Conservation (phyloP, 2,329 filamentous ascomycete species). For the Podosphaera fusca region DNA sequence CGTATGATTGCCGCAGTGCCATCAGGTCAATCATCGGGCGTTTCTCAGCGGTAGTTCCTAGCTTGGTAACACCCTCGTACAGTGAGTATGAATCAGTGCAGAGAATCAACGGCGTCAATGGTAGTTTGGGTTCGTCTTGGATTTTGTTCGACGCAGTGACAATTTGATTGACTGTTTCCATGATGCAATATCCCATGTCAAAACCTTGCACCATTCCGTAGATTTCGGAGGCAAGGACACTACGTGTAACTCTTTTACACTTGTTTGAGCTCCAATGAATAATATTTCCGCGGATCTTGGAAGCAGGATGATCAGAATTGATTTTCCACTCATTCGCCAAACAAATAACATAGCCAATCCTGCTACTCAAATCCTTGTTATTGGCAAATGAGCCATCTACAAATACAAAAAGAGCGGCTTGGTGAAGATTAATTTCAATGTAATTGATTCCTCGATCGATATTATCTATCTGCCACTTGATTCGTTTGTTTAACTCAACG, state of each 20-base stretch:
- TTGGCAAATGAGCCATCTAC: not conserved
- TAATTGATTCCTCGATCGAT: not conserved
- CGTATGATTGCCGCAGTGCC: constrained; percentile 1
- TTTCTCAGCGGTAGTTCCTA: constrained; percentile 1
- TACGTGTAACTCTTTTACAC: constrained; percentile 4
- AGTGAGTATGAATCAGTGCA: not conserved
- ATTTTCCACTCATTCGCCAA: not conserved
- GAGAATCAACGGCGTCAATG: not conserved
- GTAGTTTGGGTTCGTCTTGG: not conserved
- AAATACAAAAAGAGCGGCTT: not conserved
- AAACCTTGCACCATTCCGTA: constrained; percentile 1
- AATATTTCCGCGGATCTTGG: not conserved
- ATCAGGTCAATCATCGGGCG: not conserved
- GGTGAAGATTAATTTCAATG: not conserved
- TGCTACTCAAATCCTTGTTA: not conserved
- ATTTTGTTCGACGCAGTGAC: not conserved
- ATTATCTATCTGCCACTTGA: not conserved
- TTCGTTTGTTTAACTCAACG: not conserved
- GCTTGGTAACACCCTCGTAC: not conserved
- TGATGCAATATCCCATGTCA: constrained; percentile 1
- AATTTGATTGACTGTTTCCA: not conserved
- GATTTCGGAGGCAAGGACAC: not conserved
- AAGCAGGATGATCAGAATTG: not conserved
- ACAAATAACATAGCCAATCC: not conserved
- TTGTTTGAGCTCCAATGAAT: not conserved